Percentiles rank a stretch among this genome's conserved stretches.
These are phyloP conservation scores for Lecanicillium sp. DNA, from an alignment of 2,329 filamentous ascomycete species.

Conservation along the genomic window DNA sequence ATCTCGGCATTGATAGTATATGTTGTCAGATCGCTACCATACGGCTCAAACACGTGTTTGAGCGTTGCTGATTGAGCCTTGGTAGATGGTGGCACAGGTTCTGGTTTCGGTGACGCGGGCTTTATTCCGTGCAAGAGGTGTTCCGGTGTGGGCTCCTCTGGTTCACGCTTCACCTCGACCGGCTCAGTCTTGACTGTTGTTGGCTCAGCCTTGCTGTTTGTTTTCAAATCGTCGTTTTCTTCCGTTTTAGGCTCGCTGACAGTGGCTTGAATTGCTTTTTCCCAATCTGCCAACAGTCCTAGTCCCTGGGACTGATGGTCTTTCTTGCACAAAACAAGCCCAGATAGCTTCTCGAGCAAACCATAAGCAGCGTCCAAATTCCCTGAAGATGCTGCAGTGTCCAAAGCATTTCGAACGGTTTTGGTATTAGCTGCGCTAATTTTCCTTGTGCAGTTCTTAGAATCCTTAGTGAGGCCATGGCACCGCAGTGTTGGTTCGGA, in stretches of 20 bases:
- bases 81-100: not conserved
- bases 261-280: constrained; percentile 6
- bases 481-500: not conserved
- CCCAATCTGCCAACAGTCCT: constrained; percentile 9
- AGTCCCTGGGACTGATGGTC: constrained; percentile 1
- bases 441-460: not conserved
- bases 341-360: constrained; percentile 10
- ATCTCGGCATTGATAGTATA: constrained; percentile 13
- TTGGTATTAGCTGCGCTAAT: not conserved
- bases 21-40: constrained; percentile 4
- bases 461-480: not conserved
- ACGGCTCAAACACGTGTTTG: constrained; percentile 14
- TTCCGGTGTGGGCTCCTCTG: no score
- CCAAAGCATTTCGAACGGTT: constrained; percentile 6
- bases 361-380: constrained; percentile 11
- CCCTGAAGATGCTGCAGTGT: constrained; percentile 7
- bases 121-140: no score
- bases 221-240: not conserved
- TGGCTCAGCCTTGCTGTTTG: not conserved
- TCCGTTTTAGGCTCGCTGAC: not conserved
- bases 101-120: not conserved
- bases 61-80: not conserved
- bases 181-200: not conserved
- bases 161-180: no score
- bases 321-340: constrained; percentile 12